Evolutionary conservation across 1,284 basidiomycete genomes (phyloP), one percentile per base, ranked within the genome.

Genomic region (Somion occarium): DNA sequence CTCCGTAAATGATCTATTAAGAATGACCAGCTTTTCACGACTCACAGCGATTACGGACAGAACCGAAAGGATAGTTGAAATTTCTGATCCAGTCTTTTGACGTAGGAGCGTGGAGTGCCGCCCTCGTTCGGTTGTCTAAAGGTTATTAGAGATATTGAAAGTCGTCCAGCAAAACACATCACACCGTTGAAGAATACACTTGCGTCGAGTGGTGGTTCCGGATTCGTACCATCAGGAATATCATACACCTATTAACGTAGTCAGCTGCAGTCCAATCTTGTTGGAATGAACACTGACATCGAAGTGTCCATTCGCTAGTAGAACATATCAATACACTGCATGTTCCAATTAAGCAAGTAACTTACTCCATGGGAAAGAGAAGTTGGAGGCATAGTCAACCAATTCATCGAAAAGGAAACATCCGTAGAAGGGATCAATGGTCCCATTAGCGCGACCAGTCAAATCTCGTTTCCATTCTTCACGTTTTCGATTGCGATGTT

Each of bases 311-410:
- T n/a, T 34, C 20, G 37, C 50, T 34, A 24, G 7, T 41, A 19
- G 19, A 18, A 5, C 20, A 19, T 52, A 44, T 25, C 19, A 49
- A 43, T 25, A 27, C 44, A 1, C 3, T 24, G 22, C 0, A 27
- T 25, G 19, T 50, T 4, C 50, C 37, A 49, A 46, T 25, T 50
- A 47, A 44, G 18, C 19, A 12, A 37, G n/a, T 34, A 9, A 59
- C 64, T 20, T 42, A 68, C 66, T 57, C 65, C 67, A 69, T 0
- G 67, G 65, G 39, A 57, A 59, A 1, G 70, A 65, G 55, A 63
- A 70, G 50, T 71, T 72, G 20, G 64, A 38, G 5, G 67, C 68
- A 58, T 69, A 71, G 49, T 70, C 69, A n/a, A 66, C 48, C 56
- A 69, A 55, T 59, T 70, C 68, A 47, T 68, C 65, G 47, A 60